A percentile compares a stretch with the other conserved stretches of the same genome.
Conservation (phyloP, 495 filamentous ascomycete genomes). For the Penicillium crystallinum region DNA sequence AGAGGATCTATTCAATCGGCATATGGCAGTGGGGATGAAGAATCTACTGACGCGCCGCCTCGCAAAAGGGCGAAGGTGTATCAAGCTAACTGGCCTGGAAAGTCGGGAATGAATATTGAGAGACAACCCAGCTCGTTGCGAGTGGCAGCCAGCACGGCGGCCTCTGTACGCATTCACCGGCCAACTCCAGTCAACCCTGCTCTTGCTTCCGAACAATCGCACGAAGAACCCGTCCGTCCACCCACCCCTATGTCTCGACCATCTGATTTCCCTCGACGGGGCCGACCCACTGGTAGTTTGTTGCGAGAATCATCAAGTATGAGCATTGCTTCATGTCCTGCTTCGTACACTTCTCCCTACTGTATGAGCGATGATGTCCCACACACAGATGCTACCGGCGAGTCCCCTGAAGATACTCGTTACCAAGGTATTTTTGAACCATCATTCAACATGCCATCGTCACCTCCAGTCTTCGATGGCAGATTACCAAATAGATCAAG, state of each 20-base stretch:
- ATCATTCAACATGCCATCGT: constrained; percentile 64
- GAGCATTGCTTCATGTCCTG: constrained; percentile 25
- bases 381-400: constrained; percentile 25
- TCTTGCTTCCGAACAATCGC: constrained; percentile 43
- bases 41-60: constrained; percentile 55
- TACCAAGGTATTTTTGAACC: constrained; percentile 47
- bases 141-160: constrained; percentile 80
- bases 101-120: constrained; percentile 60
- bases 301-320: constrained; percentile 41
- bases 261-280: constrained; percentile 30
- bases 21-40: constrained; percentile 60
- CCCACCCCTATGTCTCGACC: constrained; percentile 71
- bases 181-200: constrained; percentile 61
- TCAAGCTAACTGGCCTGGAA: constrained; percentile 61
- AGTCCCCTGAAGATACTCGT: constrained; percentile 43
- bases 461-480: constrained; percentile 64
- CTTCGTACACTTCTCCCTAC: constrained; percentile 46
- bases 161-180: constrained; percentile 79
- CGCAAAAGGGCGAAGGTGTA: constrained; percentile 69
- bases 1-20: constrained; percentile 49
- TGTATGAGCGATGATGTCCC: constrained; percentile 34
- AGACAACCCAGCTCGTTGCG: constrained; percentile 72
- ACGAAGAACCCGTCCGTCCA: constrained; percentile 73
- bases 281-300: constrained; percentile 31
- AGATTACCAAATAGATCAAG: constrained; percentile 61